Evolutionary conservation across 345 rosid genomes (phyloP), one percentile per base, ranked within the genome.

Genomic region (Bretschneidera sinensis): DNA sequence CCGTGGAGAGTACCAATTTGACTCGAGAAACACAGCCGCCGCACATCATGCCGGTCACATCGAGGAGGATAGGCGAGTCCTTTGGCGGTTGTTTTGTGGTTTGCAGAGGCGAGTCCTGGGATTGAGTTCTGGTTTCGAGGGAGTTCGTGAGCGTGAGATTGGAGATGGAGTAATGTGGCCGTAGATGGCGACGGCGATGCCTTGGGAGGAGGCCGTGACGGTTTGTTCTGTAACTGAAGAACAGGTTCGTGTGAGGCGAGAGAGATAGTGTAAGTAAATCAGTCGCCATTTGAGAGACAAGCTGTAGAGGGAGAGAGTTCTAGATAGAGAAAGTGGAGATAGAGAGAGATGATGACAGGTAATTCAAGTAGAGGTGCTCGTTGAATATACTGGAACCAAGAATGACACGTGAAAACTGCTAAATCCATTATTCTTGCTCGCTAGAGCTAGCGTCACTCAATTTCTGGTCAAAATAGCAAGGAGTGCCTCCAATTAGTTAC

Each of bases 1-100:
- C 98, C 35, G 94, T 62, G 35, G 87, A 76, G 62, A 89, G 66
- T 21, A 92, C 63, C 24, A 90, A 82, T 57, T 80, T 85, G 70
- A 92, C 97, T 22, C 97, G 88, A 11, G 95, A 76, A 7, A 86
- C 97, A 58, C 98, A 92, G 21, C 87, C 86, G 39, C 97, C 98
- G 65, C 96, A 94, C 96, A 94, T 90, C 96, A 89, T 89, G 53
- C 96, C 96, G 48, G 71, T 65, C 58, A 94, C 95, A 50, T 86
- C 87, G 34, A 89, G 92, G 33, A 89, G 89, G 54, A 87, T 55
- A 1, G 82, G 83, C 39, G 75, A 64, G 48, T 82, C 81, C 21
- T 67, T 63, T 14, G 70, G 50, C 53, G 49, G 48, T 5, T 45
- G 55, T 17, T 59, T 24, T 17, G 70, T 34, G 11, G 54, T 51